Base-by-base conservation (phyloP, 495 filamentous ascomycete species). In the Penicillium parvum region DNA sequence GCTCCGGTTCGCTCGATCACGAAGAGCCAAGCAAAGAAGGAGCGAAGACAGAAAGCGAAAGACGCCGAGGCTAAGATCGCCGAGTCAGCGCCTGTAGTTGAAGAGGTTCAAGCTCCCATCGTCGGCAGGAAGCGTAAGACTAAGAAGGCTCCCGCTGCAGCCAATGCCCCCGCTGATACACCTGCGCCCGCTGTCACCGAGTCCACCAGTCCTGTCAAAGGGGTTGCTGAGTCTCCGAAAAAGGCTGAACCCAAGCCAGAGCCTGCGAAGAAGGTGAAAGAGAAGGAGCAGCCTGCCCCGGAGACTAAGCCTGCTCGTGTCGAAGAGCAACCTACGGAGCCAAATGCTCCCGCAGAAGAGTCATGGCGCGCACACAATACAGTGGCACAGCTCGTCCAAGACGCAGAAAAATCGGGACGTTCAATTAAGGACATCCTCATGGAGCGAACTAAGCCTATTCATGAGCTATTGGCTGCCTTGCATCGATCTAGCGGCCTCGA, bases 1-100 rank as follows among this genome's bases (percentile, higher is more conserved):
- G 87, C 88, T 1, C 84, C 89, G 17, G 74, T 88, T 0, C 75
- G 86, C 27, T 64, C 75, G n/a, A 86, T 87, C 53, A 90, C 88
- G 11, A 98, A 97, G 72, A 91, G 82, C 50, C 88, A 94, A 54
- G 74, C 82, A 47, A 94, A 91, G 62, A 96, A 95, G 61, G 86
- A 95, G 51, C 73, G 89, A 32, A 68, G 76, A 52, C 75, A 79
- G 51, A 74, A 77, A 36, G 78, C 77, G 0, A 82, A 77, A 56
- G 68, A 75, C 27, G 70, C 73, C 0, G 83, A 86, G 58, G 82
- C 85, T 53, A 73, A 80, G 50, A 76, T 77, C 37, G 63, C 69
- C 12, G 85, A 86, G 46, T 56, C 67, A 6, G 64, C 71, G 10
- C 53, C 64, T 43, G 62, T 72, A 28, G 54, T 65, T 9, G 74